Evolutionary conservation across 768 basidiomycete species (phyloP).

Genomic region (Asterophora lycoperdoides): DNA sequence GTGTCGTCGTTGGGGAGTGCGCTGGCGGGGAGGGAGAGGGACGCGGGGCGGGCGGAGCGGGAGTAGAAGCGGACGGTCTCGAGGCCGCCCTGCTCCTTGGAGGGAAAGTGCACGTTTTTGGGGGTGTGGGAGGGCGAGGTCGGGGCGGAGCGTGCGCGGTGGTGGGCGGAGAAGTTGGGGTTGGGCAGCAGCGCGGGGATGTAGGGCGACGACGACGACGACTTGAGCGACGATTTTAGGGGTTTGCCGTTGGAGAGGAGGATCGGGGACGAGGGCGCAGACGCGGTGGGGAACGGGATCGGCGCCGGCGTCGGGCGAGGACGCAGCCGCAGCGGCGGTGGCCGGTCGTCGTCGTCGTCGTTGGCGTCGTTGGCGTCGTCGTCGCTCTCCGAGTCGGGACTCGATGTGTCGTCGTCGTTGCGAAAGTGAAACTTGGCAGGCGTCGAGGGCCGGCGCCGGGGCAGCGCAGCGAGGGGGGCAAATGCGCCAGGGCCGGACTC

Average conservation of each 20-base stretch:
- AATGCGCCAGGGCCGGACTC: constrained; percentile 46
- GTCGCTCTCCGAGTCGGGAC: constrained; percentile 20
- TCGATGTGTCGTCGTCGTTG: constrained; percentile 25
- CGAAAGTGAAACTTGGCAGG: constrained; percentile 34
- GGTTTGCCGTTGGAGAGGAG: constrained; percentile 76
- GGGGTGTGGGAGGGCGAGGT: constrained; percentile 46
- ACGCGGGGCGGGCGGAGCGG: constrained; percentile 67
- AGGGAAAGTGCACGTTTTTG: constrained; percentile 90
- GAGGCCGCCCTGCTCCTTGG: constrained; percentile 53
- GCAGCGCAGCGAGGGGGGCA: constrained; percentile 41
- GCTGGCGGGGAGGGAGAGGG: constrained; percentile 33
- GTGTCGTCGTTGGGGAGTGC: constrained; percentile 35
- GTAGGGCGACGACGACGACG: constrained; percentile 45
- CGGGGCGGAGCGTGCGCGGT: constrained; percentile 52
- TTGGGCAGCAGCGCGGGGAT: constrained; percentile 36
- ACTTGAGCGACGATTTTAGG: constrained; percentile 82
- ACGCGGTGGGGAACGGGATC: constrained; percentile 29
- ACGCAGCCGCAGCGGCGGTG: too few relatives aligned
- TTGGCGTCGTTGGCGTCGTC: too few relatives aligned
- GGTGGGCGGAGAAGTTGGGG: constrained; percentile 18
- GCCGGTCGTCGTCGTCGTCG: constrained; percentile 20
- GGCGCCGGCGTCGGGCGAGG: constrained; percentile 14
- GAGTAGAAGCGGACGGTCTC: constrained; percentile 60
- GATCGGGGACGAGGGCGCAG: constrained; percentile 39
- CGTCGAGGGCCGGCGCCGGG: constrained; percentile 20